Percentiles rank a stretch among this genome's conserved stretches.
Evolutionary conservation across 2,329 filamentous ascomycete genomes (phyloP).

Genomic region (Beauveria caledonica): DNA sequence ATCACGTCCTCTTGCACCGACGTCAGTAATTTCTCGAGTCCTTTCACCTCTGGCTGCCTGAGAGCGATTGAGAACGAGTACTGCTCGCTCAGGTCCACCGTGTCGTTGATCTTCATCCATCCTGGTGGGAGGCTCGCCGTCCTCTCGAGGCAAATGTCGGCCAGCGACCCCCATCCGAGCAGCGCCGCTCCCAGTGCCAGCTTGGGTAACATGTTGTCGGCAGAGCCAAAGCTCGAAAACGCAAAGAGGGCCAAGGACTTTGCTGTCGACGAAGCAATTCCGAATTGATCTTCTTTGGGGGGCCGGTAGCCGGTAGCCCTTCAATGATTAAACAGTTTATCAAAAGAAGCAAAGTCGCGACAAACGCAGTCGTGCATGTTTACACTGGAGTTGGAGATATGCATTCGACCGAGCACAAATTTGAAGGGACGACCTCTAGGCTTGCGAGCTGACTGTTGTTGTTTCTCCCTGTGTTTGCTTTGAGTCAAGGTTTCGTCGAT

Average conservation of each 20-base stretch:
- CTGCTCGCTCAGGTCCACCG: constrained; percentile 17
- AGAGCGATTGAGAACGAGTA: constrained; percentile 13
- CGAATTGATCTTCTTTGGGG: not conserved
- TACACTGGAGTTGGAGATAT: not conserved
- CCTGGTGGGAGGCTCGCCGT: constrained; percentile 5
- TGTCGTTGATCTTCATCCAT: constrained; percentile 16
- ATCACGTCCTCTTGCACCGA: constrained; percentile 24
- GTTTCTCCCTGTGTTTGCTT: not conserved
- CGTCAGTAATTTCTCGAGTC: constrained; percentile 13
- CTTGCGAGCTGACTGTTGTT: not conserved
- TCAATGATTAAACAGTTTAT: too few species aligned
- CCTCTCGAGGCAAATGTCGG: constrained; percentile 8
- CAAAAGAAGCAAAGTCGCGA: not conserved
- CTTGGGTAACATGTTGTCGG: not conserved
- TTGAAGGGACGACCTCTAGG: not conserved
- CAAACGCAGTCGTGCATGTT: not conserved
- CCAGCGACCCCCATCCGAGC: constrained; percentile 4
- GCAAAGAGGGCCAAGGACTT: not conserved
- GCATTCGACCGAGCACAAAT: not conserved
- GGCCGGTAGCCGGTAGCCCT: not conserved
- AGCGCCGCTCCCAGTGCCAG: constrained; percentile 4
- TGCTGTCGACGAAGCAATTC: not conserved
- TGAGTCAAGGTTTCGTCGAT: not conserved
- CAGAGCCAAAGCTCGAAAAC: not conserved
- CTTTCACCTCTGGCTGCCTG: constrained; percentile 12